Conservation (phyloP, 176 grass and related monocot genomes). For the Musa schizocarpa region DNA sequence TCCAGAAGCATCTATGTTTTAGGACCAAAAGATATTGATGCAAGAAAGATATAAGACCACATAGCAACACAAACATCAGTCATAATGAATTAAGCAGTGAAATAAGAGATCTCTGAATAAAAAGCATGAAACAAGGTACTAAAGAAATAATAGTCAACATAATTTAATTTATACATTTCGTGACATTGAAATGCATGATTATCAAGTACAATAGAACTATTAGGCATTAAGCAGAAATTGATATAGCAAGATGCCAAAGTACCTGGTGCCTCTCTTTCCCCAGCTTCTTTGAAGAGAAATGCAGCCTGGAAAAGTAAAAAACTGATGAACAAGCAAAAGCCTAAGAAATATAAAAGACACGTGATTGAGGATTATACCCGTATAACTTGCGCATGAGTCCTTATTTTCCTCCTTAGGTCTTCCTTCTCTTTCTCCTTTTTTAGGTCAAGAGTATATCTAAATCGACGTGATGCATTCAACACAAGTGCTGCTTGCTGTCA, state of each 20-base stretch:
- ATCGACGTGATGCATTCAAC: conserved; percentile 71
- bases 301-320: conserved; percentile 17
- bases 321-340: not conserved
- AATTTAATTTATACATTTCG: not conserved
- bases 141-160: not conserved
- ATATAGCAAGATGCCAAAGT: not conserved
- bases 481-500: conserved; percentile 78
- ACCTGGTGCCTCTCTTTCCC: conserved; percentile 20
- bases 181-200: not conserved
- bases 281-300: conserved; percentile 30
- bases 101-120: not conserved
- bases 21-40: not conserved
- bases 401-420: conserved; percentile 54
- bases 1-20: not conserved
- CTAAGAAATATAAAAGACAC: not conserved
- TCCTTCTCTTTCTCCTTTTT: conserved; percentile 78
- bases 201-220: not conserved
- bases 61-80: not conserved
- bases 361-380: conserved; percentile 30
- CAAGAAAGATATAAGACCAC: not conserved
- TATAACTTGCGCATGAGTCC: conserved; percentile 72
- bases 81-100: not conserved
- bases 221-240: not conserved
- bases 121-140: not conserved
- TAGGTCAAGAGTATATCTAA: conserved; percentile 80